A percentile compares a stretch with the other conserved stretches of the same genome.
These are phyloP conservation scores for Pseudisothecium myosuroides DNA, from an alignment of 225 moss, liverwort and hornwort species.

Conservation along the genomic window DNA sequence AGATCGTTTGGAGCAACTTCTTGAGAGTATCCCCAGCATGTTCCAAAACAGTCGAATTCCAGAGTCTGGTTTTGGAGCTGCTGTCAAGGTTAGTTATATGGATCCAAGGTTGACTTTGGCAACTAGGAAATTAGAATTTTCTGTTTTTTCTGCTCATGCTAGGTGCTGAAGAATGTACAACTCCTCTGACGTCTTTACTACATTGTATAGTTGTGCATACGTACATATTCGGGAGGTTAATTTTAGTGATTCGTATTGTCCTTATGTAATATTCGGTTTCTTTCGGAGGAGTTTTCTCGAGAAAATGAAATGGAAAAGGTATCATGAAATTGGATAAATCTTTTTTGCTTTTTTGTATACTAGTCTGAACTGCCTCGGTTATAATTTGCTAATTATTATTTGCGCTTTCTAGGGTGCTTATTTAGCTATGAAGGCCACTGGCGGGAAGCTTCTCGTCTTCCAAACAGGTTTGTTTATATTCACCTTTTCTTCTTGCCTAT, in stretches of 20 bases:
- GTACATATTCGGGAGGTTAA: not conserved
- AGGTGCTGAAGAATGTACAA: not conserved
- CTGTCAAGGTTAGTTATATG: constrained; percentile 57
- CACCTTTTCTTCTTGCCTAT: not conserved
- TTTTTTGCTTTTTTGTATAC: not conserved
- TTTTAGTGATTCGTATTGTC: not conserved
- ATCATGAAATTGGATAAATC: not conserved
- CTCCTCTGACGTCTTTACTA: not conserved
- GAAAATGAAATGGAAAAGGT: not conserved
- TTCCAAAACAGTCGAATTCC: constrained; percentile 78
- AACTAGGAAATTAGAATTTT: not conserved
- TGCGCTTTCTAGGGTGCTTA: constrained; percentile 62
- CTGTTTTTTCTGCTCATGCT: not conserved
- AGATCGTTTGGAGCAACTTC: constrained; percentile 84
- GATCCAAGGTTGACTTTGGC: not conserved
- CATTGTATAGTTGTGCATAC: not conserved
- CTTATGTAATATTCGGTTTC: not conserved
- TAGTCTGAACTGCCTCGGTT: not conserved
- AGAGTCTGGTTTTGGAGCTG: constrained; percentile 90
- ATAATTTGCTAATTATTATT: not conserved
- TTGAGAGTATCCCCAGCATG: constrained; percentile 92
- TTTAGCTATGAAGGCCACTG: constrained; percentile 81
- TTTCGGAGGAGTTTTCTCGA: not conserved
- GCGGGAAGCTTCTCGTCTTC: constrained; percentile 94
- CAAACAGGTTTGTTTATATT: constrained; percentile 49